These are phyloP conservation scores for Fomitopsis palustris DNA, from an alignment of 1,284 basidiomycete species.

Conservation along the genomic window DNA sequence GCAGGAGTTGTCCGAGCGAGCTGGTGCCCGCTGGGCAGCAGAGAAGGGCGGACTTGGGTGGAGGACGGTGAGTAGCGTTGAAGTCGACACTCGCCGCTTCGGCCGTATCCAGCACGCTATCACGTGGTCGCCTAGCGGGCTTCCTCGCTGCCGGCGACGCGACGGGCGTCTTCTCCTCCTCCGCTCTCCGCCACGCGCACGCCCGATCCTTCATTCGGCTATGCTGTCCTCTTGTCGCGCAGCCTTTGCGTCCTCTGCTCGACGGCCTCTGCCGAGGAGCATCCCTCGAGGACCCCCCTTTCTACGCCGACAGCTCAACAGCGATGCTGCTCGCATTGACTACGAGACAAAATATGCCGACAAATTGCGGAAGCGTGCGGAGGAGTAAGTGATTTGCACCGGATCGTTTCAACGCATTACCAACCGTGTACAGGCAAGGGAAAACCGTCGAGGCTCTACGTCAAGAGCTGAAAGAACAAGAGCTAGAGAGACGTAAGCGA, in stretches of 20 bases:
- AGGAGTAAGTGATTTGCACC: slow-evolving; percentile 38
- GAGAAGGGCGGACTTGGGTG: not conserved
- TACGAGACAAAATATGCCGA: slow-evolving; percentile 42
- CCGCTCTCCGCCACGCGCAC: not conserved
- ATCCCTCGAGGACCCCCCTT: not conserved
- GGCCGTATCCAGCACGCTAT: not conserved
- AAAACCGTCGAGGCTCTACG: slow-evolving; percentile 27
- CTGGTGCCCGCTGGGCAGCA: not conserved
- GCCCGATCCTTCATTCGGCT: too few species aligned
- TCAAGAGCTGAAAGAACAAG: slow-evolving; percentile 27
- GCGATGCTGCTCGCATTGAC: slow-evolving; percentile 12
- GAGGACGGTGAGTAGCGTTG: not conserved
- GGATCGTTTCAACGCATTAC: not conserved
- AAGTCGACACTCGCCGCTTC: not conserved
- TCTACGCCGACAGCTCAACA: not conserved
- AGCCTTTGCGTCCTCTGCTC: not conserved
- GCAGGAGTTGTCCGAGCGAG: not conserved
- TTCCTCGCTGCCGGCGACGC: not conserved
- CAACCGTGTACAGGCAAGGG: slow-evolving; percentile 22
- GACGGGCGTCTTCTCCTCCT: not conserved
- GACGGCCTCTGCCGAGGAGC: not conserved
- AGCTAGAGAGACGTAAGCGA: slow-evolving; percentile 23
- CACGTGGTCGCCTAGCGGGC: slow-evolving; percentile 1
- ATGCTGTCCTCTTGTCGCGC: not conserved
- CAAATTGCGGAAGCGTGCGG: slow-evolving; percentile 40